phyloP scores from a whole-genome alignment of 2,329 filamentous ascomycete species.

The Chrysoporthe austroafricana region DNA sequence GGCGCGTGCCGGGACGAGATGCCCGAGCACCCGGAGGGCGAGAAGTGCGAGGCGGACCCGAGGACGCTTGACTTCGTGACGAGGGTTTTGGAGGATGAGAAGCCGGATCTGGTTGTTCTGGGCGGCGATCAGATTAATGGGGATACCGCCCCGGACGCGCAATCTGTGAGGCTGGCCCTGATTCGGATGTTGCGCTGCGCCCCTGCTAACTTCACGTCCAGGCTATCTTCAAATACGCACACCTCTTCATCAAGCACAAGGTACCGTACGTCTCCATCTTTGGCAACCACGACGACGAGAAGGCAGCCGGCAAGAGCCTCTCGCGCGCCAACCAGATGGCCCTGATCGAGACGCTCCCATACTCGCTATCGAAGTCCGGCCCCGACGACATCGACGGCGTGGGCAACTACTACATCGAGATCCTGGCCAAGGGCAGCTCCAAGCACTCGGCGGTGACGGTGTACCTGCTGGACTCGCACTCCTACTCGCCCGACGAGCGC shows the following conservation, averaged over 20 bases:
- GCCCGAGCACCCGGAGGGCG: conserved; percentile 71
- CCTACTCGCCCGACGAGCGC: conserved; percentile 87
- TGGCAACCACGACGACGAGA: conserved; percentile 96
- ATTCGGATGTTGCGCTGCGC: background rate
- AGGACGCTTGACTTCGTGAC: conserved; percentile 89
- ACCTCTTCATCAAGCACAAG: conserved; percentile 80
- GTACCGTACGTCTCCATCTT: conserved; percentile 94
- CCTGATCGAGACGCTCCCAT: conserved; percentile 83
- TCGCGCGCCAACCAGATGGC: conserved; percentile 80
- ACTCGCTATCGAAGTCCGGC: conserved; percentile 83
- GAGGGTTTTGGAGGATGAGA: conserved; percentile 85
- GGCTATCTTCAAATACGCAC: conserved; percentile 92
- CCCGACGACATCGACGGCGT: conserved; percentile 85
- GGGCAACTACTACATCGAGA: conserved; percentile 92
- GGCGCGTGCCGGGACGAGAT: conserved; percentile 86
- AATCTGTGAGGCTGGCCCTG: conserved; percentile 62
- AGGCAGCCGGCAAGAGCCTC: conserved; percentile 56
- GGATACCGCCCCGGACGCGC: conserved; percentile 86
- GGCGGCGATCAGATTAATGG: conserved; percentile 96
- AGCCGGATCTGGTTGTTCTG: conserved; percentile 87
- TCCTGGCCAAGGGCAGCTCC: conserved; percentile 77
- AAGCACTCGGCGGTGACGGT: conserved; percentile 90
- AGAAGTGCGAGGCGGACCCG: conserved; percentile 87
- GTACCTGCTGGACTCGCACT: conserved; percentile 93
- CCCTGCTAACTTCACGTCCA: conserved; percentile 37